Evolutionary conservation across 192 early-diverging fungal species (phyloP).

Genomic region (Rhizoclosmatium globosum): DNA sequence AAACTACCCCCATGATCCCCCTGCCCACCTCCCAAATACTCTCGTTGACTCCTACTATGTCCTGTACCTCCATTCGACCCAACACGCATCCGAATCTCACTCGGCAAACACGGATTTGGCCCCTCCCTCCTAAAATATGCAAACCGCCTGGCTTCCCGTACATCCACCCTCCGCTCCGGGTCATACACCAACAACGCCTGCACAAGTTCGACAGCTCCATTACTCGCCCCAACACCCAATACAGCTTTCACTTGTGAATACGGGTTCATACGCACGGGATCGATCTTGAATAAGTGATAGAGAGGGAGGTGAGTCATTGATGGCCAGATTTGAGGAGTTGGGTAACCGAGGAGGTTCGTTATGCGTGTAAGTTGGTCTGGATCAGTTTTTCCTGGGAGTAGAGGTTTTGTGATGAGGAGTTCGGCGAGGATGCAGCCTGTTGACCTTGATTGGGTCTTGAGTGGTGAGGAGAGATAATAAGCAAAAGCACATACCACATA

Average conservation of each 20-base stretch:
- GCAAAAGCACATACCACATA: constrained; percentile 66
- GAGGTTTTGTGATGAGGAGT: constrained; percentile 75
- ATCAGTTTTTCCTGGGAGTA: constrained; percentile 90
- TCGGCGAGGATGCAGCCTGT: constrained; percentile 96
- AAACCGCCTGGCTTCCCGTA: constrained; percentile 77
- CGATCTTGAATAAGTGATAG: constrained; percentile 62
- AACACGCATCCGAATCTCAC: constrained; percentile 18
- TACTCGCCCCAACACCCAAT: constrained; percentile 56
- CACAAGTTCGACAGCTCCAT: constrained; percentile 67
- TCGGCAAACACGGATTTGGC: constrained; percentile 56
- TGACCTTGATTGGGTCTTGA: constrained; percentile 64
- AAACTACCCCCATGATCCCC: not conserved
- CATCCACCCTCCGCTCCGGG: constrained; percentile 78
- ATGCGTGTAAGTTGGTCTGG: constrained; percentile 86
- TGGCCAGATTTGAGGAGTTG: constrained; percentile 82
- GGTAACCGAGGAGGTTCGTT: constrained; percentile 87
- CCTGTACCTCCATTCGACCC: too few species aligned
- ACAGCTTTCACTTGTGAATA: constrained; percentile 66
- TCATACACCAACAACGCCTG: constrained; percentile 79
- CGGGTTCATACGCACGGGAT: constrained; percentile 45
- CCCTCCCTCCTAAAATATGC: constrained; percentile 80
- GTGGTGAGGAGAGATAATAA: not conserved
- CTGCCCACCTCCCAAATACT: not conserved
- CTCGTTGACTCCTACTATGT: constrained; percentile 1
- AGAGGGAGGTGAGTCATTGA: constrained; percentile 74